phyloP scores from a whole-genome alignment of 495 filamentous ascomycete genomes.

The Aspergillus sclerotiicarbonarius region DNA sequence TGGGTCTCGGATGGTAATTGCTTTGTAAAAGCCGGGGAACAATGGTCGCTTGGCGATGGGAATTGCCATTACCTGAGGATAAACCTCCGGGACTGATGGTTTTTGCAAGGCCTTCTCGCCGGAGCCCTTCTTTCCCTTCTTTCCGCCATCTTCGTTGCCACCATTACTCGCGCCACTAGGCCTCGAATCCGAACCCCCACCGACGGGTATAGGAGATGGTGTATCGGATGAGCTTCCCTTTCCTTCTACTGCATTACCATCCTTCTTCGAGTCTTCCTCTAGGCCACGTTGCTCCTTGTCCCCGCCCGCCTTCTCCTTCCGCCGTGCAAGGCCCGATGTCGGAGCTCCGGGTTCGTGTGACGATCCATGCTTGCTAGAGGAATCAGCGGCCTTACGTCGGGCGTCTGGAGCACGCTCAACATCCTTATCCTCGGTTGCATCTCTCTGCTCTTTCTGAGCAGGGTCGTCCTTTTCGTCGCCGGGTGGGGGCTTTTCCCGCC shows the following conservation, averaged over 20 bases:
- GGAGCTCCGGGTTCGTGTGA: conserved; percentile 29
- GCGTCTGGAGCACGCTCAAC: conserved; percentile 28
- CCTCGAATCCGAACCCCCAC: conserved; percentile 43
- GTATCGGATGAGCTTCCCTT: conserved; percentile 41
- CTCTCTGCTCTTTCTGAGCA: conserved; percentile 33
- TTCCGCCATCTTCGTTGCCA: conserved; percentile 50
- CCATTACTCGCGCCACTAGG: conserved; percentile 47
- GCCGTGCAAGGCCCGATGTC: conserved; percentile 32
- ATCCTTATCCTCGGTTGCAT: conserved; percentile 34
- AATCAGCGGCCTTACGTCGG: conserved; percentile 37
- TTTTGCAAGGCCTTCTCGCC: conserved; percentile 78
- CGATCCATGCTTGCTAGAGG: conserved; percentile 30
- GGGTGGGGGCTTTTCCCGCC: conserved; percentile 44
- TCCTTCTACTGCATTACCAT: conserved; percentile 33
- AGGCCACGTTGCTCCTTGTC: conserved; percentile 41
- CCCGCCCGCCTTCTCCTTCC: conserved; percentile 36
- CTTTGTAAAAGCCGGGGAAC: conserved; percentile 98
- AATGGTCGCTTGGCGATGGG: conserved; percentile 94
- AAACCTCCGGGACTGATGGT: conserved; percentile 86
- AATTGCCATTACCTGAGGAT: conserved; percentile 97
- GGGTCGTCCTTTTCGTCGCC: conserved; percentile 38
- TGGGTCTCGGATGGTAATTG: conserved; percentile 89
- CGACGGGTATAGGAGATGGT: conserved; percentile 50
- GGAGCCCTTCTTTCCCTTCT: conserved; percentile 62
- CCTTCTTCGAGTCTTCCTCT: conserved; percentile 44